A percentile compares a stretch with the other conserved stretches of the same genome.
Evolutionary conservation across 2,329 filamentous ascomycete species (phyloP).

Genomic region (Chaetomiaceae sp.): DNA sequence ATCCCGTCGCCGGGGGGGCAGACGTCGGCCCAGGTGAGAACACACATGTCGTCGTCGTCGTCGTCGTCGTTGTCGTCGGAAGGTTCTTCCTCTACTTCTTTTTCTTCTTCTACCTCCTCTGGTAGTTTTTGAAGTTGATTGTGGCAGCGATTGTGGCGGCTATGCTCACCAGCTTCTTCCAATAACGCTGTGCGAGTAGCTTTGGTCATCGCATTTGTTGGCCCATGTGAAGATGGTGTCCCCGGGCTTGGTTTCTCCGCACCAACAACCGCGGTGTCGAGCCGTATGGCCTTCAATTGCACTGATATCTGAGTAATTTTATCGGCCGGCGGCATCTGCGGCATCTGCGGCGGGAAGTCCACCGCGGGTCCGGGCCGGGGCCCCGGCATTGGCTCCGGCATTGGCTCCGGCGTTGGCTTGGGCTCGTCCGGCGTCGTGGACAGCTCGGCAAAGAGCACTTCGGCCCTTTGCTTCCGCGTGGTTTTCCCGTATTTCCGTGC

Average conservation of each 20-base stretch:
- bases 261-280: slow-evolving; percentile 3
- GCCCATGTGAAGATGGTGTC: not conserved
- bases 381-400: slow-evolving; percentile 23
- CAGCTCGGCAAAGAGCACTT: slow-evolving; percentile 49
- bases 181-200: not conserved
- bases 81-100: slow-evolving; percentile 20
- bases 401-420: not conserved
- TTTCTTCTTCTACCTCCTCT: not conserved
- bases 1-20: slow-evolving; percentile 51
- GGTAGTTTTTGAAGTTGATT: too few species aligned
- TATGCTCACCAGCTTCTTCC: not conserved
- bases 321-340: slow-evolving; percentile 20
- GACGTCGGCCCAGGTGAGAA: slow-evolving; percentile 55
- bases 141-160: too few species aligned
- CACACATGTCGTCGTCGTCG: slow-evolving; percentile 13
- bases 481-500: slow-evolving; percentile 50
- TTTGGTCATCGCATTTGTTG: not conserved
- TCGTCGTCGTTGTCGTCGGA: slow-evolving; percentile 8
- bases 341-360: not conserved
- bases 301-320: slow-evolving; percentile 24
- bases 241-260: not conserved
- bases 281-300: slow-evolving; percentile 23
- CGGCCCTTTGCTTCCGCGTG: slow-evolving; percentile 43
- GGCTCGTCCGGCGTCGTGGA: slow-evolving; percentile 46
- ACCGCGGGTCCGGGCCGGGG: not conserved